Evolutionary conservation across 2,329 filamentous ascomycete genomes (phyloP).

Genomic region (Colletotrichum sidae): DNA sequence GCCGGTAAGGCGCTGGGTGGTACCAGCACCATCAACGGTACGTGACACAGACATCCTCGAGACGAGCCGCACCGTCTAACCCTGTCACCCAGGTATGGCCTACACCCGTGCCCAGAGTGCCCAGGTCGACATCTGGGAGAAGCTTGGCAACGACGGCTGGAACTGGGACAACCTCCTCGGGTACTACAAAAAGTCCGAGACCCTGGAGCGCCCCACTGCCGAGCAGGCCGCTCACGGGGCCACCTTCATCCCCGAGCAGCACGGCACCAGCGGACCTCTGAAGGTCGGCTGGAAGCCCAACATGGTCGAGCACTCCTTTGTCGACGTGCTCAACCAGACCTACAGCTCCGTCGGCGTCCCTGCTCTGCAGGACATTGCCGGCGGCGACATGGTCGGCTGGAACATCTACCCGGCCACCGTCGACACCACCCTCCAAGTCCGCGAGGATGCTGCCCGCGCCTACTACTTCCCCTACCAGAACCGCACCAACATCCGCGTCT

Average conservation of each 20-base stretch:
- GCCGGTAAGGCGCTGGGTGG: constrained; percentile 54
- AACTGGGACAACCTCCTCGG: constrained; percentile 57
- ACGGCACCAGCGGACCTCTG: constrained; percentile 51
- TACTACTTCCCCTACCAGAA: constrained; percentile 53
- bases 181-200: constrained; percentile 59
- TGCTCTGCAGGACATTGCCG: constrained; percentile 50
- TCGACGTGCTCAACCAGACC: constrained; percentile 43
- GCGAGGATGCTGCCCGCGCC: constrained; percentile 55
- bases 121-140: constrained; percentile 57
- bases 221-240: constrained; percentile 50
- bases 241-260: constrained; percentile 43
- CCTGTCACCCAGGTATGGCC: constrained; percentile 51
- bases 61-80: not conserved
- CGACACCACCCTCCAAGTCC: constrained; percentile 49
- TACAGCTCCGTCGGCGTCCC: constrained; percentile 47
- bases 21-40: constrained; percentile 55
- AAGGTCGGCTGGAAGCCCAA: constrained; percentile 50
- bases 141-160: constrained; percentile 57
- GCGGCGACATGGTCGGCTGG: constrained; percentile 53
- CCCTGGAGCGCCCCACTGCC: constrained; percentile 46
- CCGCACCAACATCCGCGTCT: constrained; percentile 49
- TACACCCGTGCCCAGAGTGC: constrained; percentile 57
- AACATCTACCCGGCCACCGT: constrained; percentile 53
- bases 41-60: not conserved
- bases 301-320: constrained; percentile 49